A percentile compares a stretch with the other conserved stretches of the same genome.
Conservation (phyloP, 2,329 filamentous ascomycete genomes). For the Botrytis sinoallii region DNA sequence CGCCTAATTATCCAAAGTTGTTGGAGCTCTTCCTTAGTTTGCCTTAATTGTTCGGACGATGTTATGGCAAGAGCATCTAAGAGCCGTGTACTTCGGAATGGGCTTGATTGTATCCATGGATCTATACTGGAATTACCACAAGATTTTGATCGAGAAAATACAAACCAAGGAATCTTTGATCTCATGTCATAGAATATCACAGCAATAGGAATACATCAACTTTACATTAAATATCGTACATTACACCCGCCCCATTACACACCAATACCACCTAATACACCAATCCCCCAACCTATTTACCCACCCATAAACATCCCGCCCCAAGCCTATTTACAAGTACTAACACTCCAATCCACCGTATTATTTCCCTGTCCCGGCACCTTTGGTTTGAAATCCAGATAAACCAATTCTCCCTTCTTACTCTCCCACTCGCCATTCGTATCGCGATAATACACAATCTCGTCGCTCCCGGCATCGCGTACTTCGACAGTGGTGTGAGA, state of each 20-base stretch:
- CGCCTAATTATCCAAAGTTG: slow-evolving; percentile 32
- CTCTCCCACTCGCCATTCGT: slow-evolving; percentile 47
- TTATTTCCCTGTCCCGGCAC: slow-evolving; percentile 44
- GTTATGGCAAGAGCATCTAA: not conserved
- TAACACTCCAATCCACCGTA: slow-evolving; percentile 45
- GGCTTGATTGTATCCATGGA: not conserved
- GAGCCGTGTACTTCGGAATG: not conserved
- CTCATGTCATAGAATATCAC: not conserved
- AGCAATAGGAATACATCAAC: not conserved
- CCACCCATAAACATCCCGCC: not conserved
- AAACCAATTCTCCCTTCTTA: slow-evolving; percentile 45
- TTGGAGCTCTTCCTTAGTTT: slow-evolving; percentile 28
- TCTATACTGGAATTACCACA: not conserved
- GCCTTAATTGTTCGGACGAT: slow-evolving; percentile 15
- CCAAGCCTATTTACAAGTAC: slow-evolving; percentile 36
- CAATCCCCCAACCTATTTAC: not conserved
- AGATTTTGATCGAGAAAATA: not conserved
- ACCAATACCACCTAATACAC: not conserved
- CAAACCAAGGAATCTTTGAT: not conserved
- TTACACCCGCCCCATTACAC: not conserved
- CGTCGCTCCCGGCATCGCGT: slow-evolving; percentile 40
- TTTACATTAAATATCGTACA: not conserved
- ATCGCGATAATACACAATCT: slow-evolving; percentile 46
- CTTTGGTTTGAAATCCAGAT: slow-evolving; percentile 48
- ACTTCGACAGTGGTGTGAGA: slow-evolving; percentile 44